These are phyloP conservation scores for Coprinopsis marcescibilis DNA, from an alignment of 768 basidiomycete genomes.

Conservation along the genomic window DNA sequence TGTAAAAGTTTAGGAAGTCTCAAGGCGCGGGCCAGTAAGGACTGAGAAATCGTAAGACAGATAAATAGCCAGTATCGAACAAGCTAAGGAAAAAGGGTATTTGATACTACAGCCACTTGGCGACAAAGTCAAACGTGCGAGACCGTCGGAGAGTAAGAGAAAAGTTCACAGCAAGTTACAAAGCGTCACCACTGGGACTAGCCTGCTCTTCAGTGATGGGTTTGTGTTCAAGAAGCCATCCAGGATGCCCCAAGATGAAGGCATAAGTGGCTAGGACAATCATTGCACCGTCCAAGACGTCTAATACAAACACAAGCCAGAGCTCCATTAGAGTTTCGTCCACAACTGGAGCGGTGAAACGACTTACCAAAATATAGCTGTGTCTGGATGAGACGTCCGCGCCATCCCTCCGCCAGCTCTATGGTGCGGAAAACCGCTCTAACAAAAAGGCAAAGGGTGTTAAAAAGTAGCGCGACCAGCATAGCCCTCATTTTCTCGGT, in stretches of 20 bases:
- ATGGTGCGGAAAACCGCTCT: constrained; percentile 39
- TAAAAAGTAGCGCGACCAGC: constrained; percentile 31
- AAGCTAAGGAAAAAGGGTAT: background rate
- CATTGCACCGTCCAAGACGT: constrained; percentile 48
- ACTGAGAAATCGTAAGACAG: no score
- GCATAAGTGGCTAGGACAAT: constrained; percentile 44
- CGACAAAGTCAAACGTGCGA: background rate
- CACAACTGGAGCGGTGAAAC: background rate
- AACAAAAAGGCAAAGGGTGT: constrained; percentile 29
- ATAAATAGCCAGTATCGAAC: no score
- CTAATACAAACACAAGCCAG: constrained; percentile 19
- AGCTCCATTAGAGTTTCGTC: background rate
- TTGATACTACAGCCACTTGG: background rate
- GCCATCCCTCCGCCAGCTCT: constrained; percentile 38
- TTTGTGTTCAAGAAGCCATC: constrained; percentile 30
- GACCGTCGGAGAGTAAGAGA: no score
- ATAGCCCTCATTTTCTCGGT: constrained; percentile 24
- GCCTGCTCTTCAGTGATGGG: no score
- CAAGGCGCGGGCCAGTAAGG: no score
- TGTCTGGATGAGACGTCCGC: constrained; percentile 31
- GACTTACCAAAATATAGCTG: constrained; percentile 31
- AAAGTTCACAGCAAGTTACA: no score
- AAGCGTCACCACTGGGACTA: no score
- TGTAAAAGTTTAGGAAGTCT: no score
- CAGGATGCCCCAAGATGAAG: constrained; percentile 43